Evolutionary conservation across 768 basidiomycete species (phyloP).

Genomic region (Boletus eberwhitei): DNA sequence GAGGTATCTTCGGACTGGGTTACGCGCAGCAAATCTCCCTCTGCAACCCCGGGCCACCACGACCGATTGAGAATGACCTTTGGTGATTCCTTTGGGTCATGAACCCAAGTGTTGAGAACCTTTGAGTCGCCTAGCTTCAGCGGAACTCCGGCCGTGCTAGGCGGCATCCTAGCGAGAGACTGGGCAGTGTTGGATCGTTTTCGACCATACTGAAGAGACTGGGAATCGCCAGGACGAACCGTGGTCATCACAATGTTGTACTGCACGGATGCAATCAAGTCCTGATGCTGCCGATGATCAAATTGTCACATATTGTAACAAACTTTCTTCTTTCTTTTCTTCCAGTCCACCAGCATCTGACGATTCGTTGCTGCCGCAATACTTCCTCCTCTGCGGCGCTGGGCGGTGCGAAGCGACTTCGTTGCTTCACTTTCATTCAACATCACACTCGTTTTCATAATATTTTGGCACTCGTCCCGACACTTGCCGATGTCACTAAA

Average conservation of each 20-base stretch:
- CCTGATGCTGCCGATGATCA: neutral
- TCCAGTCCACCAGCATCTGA: conserved; percentile 1
- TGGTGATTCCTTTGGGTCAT: conserved; percentile 59
- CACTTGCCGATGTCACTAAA: conserved; percentile 13
- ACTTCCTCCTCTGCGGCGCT: conserved; percentile 12
- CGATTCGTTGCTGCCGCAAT: neutral
- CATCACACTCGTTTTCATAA: conserved; percentile 20
- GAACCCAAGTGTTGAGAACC: conserved; percentile 69
- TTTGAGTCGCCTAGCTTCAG: conserved; percentile 62
- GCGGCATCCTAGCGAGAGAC: conserved; percentile 52
- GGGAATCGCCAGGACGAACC: conserved; percentile 59
- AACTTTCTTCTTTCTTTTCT: neutral
- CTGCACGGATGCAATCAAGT: neutral
- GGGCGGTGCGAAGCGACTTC: conserved; percentile 7
- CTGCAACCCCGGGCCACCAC: conserved; percentile 74
- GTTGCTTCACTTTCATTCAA: conserved; percentile 18
- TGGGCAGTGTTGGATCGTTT: conserved; percentile 75
- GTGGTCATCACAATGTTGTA: conserved; percentile 44
- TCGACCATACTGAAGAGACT: conserved; percentile 46
- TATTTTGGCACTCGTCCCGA: neutral
- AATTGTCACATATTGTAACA: neutral
- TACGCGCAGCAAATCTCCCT: conserved; percentile 71
- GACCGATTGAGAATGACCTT: conserved; percentile 67
- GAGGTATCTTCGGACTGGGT: conserved; percentile 39
- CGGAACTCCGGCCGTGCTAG: conserved; percentile 30